Percentiles rank a stretch among this genome's conserved stretches.
phyloP scores from a whole-genome alignment of 2,329 filamentous ascomycete species.

The Nemania serpens region DNA sequence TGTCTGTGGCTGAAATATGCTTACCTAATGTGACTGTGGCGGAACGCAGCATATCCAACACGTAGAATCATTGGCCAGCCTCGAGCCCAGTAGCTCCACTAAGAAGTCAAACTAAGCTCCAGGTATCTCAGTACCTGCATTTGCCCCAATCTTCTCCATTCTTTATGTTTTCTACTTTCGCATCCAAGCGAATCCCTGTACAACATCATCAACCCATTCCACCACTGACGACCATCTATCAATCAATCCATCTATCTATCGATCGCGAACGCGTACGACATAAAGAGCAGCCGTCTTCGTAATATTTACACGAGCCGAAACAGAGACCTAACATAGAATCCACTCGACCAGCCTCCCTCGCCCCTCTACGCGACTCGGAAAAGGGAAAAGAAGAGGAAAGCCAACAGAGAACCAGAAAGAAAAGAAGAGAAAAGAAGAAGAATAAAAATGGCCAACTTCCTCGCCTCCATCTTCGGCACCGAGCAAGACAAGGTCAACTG shows the following conservation, averaged over 20 bases:
- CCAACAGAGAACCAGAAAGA: too few relatives aligned
- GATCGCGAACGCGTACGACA: too few relatives aligned
- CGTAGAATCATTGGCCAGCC: slow-evolving; percentile 12
- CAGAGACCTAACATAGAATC: neutral
- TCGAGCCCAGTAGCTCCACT: neutral
- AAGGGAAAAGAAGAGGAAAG: too few relatives aligned
- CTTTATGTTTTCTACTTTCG: slow-evolving; percentile 13
- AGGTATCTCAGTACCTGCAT: neutral
- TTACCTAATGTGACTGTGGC: too few relatives aligned
- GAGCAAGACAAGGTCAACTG: slow-evolving; percentile 99
- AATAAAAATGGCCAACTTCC: slow-evolving; percentile 84
- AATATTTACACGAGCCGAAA: neutral
- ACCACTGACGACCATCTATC: neutral
- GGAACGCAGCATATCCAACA: neutral
- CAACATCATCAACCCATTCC: neutral
- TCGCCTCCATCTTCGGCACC: slow-evolving; percentile 98
- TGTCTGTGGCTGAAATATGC: too few relatives aligned
- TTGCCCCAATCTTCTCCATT: slow-evolving; percentile 14
- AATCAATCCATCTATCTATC: too few relatives aligned
- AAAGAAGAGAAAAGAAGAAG: too few relatives aligned
- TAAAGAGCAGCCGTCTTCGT: neutral
- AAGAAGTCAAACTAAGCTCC: neutral
- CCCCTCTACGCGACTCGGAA: neutral
- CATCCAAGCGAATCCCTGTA: neutral
- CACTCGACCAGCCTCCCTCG: neutral